Conservation (phyloP, 2,329 filamentous ascomycete genomes). For the Ustilaginoidea virens region DNA sequence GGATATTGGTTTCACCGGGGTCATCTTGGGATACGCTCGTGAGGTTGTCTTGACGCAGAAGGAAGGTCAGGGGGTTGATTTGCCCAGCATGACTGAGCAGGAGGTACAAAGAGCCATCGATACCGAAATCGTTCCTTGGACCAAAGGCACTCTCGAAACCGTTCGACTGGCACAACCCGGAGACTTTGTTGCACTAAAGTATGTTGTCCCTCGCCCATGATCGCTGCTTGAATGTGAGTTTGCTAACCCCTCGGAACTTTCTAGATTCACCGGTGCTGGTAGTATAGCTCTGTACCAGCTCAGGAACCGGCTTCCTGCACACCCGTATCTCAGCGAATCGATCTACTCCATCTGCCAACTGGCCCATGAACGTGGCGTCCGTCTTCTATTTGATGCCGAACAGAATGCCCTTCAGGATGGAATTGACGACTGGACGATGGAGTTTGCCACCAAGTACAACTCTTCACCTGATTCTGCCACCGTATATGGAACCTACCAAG, state of each 20-base stretch:
- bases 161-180: conserved; percentile 47
- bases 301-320: conserved; percentile 45
- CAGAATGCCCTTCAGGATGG: conserved; percentile 64
- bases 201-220: conserved; percentile 9
- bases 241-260: background rate
- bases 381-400: conserved; percentile 74
- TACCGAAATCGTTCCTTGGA: conserved; percentile 56
- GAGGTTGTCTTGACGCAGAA: conserved; percentile 58
- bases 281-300: conserved; percentile 54
- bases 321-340: conserved; percentile 47
- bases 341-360: conserved; percentile 63
- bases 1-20: conserved; percentile 62
- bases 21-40: conserved; percentile 70
- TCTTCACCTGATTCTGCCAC: conserved; percentile 45
- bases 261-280: conserved; percentile 67
- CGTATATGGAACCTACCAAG: conserved; percentile 70
- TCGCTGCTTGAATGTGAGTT: background rate
- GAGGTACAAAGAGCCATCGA: conserved; percentile 32
- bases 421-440: conserved; percentile 66
- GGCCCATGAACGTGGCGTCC: conserved; percentile 52
- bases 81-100: conserved; percentile 27
- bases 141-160: conserved; percentile 57
- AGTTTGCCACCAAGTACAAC: conserved; percentile 68
- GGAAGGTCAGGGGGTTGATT: conserved; percentile 28
- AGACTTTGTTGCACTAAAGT: conserved; percentile 53